Conservation (phyloP, 179 eudicot genomes). For the Sideroxylon spinosum region DNA sequence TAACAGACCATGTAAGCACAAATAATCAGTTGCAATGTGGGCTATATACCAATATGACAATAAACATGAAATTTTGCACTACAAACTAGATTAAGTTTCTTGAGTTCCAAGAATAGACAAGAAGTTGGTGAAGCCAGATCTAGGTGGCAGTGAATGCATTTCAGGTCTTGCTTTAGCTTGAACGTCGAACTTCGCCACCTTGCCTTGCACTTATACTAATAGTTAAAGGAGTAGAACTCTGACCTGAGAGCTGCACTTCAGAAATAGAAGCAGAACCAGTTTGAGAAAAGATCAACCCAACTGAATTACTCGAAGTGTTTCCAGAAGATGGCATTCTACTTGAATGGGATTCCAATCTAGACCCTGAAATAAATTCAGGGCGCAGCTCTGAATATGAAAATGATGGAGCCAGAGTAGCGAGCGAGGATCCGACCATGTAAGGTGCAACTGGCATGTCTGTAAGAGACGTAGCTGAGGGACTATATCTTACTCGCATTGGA, state of each 20-base stretch:
- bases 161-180: slow-evolving; percentile 26
- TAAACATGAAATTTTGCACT: slow-evolving; percentile 16
- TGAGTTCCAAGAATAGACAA: slow-evolving; percentile 9
- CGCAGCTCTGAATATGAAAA: slow-evolving; percentile 40
- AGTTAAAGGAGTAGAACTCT: slow-evolving; percentile 30
- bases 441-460: slow-evolving; percentile 66
- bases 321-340: slow-evolving; percentile 30
- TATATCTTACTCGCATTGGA: slow-evolving; percentile 59
- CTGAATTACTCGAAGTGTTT: slow-evolving; percentile 34
- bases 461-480: slow-evolving; percentile 69
- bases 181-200: slow-evolving; percentile 36
- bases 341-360: slow-evolving; percentile 33
- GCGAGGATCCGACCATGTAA: slow-evolving; percentile 40
- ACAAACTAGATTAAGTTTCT: slow-evolving; percentile 15
- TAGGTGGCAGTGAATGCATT: neutral
- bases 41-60: slow-evolving; percentile 1
- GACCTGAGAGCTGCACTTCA: slow-evolving; percentile 35
- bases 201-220: slow-evolving; percentile 31
- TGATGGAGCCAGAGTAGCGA: slow-evolving; percentile 38
- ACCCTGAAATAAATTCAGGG: slow-evolving; percentile 36
- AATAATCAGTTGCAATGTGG: slow-evolving; percentile 2
- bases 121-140: neutral
- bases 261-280: slow-evolving; percentile 28
- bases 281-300: slow-evolving; percentile 40
- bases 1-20: neutral